These are phyloP conservation scores for Fusarium haematococcum DNA, from an alignment of 2,329 filamentous ascomycete genomes.

Conservation along the genomic window DNA sequence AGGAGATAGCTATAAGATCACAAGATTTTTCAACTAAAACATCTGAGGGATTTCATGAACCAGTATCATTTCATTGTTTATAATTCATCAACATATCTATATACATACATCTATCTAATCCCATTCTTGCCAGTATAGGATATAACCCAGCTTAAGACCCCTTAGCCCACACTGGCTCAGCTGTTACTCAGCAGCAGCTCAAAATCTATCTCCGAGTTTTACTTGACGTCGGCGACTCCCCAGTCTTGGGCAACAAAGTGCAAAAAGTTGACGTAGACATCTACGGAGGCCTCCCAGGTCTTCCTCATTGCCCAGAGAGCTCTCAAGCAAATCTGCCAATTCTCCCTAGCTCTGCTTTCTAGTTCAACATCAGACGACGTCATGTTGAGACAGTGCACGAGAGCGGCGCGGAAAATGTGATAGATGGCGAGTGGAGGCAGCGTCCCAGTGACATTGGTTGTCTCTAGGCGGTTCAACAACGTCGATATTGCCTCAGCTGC, in stretches of 20 bases:
- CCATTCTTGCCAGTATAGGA: neutral
- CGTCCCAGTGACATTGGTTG: neutral
- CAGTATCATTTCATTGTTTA: neutral
- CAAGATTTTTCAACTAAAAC: constrained; percentile 82
- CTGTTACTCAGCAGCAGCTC: neutral
- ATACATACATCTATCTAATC: neutral
- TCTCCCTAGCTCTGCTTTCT: neutral
- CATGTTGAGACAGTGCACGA: neutral
- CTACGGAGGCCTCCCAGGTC: neutral
- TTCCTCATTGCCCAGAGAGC: neutral
- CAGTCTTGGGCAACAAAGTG: neutral
- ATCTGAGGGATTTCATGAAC: neutral
- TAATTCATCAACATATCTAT: neutral
- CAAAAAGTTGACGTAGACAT: neutral
- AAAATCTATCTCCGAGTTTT: neutral
- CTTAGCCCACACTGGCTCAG: neutral
- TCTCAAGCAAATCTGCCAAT: neutral
- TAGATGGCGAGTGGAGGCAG: neutral
- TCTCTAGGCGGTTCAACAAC: neutral
- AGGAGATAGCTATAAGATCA: constrained; percentile 69
- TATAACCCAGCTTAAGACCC: neutral
- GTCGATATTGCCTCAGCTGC: neutral
- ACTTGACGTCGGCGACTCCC: neutral
- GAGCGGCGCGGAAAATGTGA: neutral
- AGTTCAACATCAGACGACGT: neutral